phyloP scores from a whole-genome alignment of 2,329 filamentous ascomycete genomes.

The Sclerotinia nivalis region DNA sequence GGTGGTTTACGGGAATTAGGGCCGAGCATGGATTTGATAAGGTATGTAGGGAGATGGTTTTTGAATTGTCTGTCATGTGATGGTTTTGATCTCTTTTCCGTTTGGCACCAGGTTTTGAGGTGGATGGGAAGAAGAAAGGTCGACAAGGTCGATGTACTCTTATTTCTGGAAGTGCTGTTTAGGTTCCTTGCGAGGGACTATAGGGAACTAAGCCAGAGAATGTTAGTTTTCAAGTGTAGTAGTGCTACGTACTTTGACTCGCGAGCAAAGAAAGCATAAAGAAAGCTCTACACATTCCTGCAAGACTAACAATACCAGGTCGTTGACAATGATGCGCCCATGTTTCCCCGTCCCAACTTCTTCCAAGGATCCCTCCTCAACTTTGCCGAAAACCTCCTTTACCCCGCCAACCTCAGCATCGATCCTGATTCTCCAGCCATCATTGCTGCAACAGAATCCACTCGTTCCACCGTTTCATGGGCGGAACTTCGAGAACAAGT shows the following conservation, averaged over 20 bases:
- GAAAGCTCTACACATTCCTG: not conserved
- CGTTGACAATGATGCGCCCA: slow-evolving; percentile 63
- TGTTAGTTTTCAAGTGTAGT: not conserved
- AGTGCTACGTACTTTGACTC: slow-evolving; percentile 6
- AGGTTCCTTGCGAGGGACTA: not conserved
- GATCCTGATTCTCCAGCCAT: slow-evolving; percentile 66
- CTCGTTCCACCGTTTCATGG: slow-evolving; percentile 67
- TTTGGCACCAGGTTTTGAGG: not conserved
- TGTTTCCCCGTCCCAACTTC: slow-evolving; percentile 88
- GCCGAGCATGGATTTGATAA: slow-evolving; percentile 63
- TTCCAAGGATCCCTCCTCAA: slow-evolving; percentile 80
- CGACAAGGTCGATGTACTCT: slow-evolving; percentile 2
- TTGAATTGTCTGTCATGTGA: slow-evolving; percentile 22
- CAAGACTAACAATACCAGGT: slow-evolving; percentile 52
- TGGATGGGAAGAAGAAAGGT: not conserved
- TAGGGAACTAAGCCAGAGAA: not conserved
- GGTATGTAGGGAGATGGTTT: slow-evolving; percentile 46
- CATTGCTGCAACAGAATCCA: slow-evolving; percentile 76
- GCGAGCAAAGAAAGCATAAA: not conserved
- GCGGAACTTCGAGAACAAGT: slow-evolving; percentile 76
- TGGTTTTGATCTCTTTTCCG: not conserved
- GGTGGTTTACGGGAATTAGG: slow-evolving; percentile 77
- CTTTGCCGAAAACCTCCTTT: slow-evolving; percentile 94
- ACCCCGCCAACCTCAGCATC: slow-evolving; percentile 59
- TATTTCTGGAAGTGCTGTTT: not conserved